Evolutionary conservation across 2,329 filamentous ascomycete genomes (phyloP).

Genomic region (Hypoxylon sp.): DNA sequence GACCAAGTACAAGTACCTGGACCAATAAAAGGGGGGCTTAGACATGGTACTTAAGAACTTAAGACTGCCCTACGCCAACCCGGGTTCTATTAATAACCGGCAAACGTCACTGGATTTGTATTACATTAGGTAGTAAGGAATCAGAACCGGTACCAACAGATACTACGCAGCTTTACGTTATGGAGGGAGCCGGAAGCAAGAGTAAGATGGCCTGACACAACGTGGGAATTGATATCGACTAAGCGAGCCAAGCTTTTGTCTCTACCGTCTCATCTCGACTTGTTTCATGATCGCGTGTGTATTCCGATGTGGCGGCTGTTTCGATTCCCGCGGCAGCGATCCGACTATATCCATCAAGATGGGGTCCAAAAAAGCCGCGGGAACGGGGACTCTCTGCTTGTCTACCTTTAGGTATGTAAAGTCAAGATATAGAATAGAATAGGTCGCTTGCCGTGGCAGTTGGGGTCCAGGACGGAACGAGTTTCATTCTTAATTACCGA

Average conservation of each 20-base stretch:
- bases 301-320: slow-evolving; percentile 39
- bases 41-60: too few relatives aligned
- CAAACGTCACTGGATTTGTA: slow-evolving; percentile 33
- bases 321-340: slow-evolving; percentile 36
- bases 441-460: slow-evolving; percentile 4
- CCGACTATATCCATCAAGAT: slow-evolving; percentile 33
- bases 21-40: slow-evolving; percentile 37
- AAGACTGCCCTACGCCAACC: slow-evolving; percentile 20
- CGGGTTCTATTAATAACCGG: slow-evolving; percentile 42
- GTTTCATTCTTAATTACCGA: slow-evolving; percentile 31
- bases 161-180: slow-evolving; percentile 15
- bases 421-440: neutral
- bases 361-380: slow-evolving; percentile 34
- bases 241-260: slow-evolving; percentile 22
- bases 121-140: too few relatives aligned
- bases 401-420: neutral
- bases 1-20: slow-evolving; percentile 23
- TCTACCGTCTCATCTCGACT: slow-evolving; percentile 24
- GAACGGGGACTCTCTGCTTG: slow-evolving; percentile 35
- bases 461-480: slow-evolving; percentile 28
- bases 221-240: slow-evolving; percentile 15
- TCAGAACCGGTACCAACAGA: slow-evolving; percentile 30
- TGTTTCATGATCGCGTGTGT: slow-evolving; percentile 41
- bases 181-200: slow-evolving; percentile 29
- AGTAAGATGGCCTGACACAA: slow-evolving; percentile 23